phyloP scores from a whole-genome alignment of 139 green algal species.

The Marvania coccoides region DNA sequence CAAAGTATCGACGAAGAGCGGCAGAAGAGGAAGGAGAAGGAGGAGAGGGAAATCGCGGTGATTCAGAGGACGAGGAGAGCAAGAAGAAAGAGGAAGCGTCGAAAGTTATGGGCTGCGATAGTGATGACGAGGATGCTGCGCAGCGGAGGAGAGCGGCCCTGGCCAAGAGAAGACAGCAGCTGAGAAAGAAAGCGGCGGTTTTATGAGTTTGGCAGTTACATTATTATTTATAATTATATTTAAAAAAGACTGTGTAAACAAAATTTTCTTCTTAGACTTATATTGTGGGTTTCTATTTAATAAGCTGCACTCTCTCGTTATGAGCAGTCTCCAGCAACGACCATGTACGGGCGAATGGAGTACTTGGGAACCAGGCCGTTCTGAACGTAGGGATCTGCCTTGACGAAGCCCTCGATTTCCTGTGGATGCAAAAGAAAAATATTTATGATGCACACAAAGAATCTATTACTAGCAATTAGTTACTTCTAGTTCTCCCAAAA shows the following conservation, averaged over 20 bases:
- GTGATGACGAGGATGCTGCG: neutral
- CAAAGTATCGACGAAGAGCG: neutral
- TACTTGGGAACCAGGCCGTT: conserved; percentile 53
- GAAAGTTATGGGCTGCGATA: no score
- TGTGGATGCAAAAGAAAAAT: conserved; percentile 4
- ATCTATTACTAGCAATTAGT: no score
- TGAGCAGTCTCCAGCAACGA: conserved; percentile 7
- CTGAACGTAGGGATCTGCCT: conserved; percentile 63
- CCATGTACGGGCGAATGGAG: conserved; percentile 31
- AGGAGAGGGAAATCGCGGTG: neutral
- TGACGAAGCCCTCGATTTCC: conserved; percentile 69
- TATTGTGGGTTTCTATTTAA: neutral
- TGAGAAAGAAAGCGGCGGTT: neutral
- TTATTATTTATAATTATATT: neutral
- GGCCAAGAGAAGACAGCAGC: neutral
- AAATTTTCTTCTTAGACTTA: neutral
- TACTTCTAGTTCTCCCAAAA: no score
- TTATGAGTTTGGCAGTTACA: neutral
- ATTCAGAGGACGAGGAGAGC: neutral
- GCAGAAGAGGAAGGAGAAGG: neutral
- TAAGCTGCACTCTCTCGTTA: neutral
- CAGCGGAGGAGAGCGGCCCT: neutral
- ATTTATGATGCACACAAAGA: neutral
- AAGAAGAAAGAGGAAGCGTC: no score
- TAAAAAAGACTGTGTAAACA: no score